A percentile compares a stretch with the other conserved stretches of the same genome.
These are phyloP conservation scores for Suillus variegatus DNA, from an alignment of 768 basidiomycete genomes.

Conservation along the genomic window DNA sequence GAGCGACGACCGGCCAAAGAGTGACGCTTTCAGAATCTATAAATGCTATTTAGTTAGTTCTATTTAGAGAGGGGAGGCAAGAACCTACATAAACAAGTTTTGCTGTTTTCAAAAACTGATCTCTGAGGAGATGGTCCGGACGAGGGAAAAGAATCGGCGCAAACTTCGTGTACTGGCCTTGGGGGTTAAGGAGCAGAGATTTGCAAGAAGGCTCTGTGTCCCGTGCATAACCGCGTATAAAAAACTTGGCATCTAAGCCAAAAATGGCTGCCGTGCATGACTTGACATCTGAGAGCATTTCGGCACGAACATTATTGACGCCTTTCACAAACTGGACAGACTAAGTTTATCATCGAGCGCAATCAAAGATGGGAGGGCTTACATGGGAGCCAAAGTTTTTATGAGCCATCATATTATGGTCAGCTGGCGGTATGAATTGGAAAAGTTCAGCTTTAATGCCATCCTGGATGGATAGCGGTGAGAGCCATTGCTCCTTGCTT, in stretches of 20 bases:
- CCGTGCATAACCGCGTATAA: not conserved
- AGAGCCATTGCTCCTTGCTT: not conserved
- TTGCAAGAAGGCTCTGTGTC: too few species aligned
- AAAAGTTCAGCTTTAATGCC: constrained; percentile 1
- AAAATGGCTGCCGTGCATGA: not conserved
- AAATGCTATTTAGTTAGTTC: too few species aligned
- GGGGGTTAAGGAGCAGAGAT: too few species aligned
- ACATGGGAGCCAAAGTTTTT: not conserved
- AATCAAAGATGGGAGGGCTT: not conserved
- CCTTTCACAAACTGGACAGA: not conserved
- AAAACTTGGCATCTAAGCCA: not conserved
- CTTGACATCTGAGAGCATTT: not conserved
- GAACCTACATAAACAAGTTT: too few species aligned
- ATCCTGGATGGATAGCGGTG: not conserved
- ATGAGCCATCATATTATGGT: not conserved
- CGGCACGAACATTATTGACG: not conserved
- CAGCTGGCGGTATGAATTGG: not conserved
- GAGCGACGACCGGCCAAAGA: too few species aligned
- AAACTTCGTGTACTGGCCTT: too few species aligned
- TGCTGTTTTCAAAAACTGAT: too few species aligned
- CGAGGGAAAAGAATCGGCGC: too few species aligned
- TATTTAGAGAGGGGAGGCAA: too few species aligned
- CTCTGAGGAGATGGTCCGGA: too few species aligned
- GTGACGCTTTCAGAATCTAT: too few species aligned
- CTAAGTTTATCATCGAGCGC: not conserved